Evolutionary conservation across 176 grass and related monocot species (phyloP).

Genomic region (Phragmites australis): DNA sequence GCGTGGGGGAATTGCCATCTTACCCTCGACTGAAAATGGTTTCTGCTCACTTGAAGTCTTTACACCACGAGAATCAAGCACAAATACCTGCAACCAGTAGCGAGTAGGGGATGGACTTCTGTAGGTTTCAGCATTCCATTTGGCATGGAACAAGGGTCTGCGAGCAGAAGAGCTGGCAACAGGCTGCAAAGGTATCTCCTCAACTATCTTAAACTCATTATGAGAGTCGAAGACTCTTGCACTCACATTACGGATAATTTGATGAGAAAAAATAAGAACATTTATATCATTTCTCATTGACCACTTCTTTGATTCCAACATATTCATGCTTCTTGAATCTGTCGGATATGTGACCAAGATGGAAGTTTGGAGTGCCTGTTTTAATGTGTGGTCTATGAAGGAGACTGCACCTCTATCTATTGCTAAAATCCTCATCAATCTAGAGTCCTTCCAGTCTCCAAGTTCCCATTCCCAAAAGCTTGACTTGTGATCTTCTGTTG

Average conservation of each 20-base stretch:
- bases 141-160: slow-evolving; percentile 70
- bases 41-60: slow-evolving; percentile 52
- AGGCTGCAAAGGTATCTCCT: slow-evolving; percentile 72
- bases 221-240: slow-evolving; percentile 80
- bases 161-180: slow-evolving; percentile 33
- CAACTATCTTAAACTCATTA: slow-evolving; percentile 71
- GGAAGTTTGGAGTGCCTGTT: slow-evolving; percentile 47
- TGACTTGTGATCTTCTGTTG: slow-evolving; percentile 31
- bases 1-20: slow-evolving; percentile 31
- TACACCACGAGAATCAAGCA: slow-evolving; percentile 56
- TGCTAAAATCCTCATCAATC: slow-evolving; percentile 81
- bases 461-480: slow-evolving; percentile 98
- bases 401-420: slow-evolving; percentile 75
- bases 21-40: slow-evolving; percentile 80
- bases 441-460: slow-evolving; percentile 91
- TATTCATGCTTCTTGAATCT: slow-evolving; percentile 91
- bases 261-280: slow-evolving; percentile 74
- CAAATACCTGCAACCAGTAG: slow-evolving; percentile 76
- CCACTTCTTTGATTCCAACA: slow-evolving; percentile 34
- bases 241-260: slow-evolving; percentile 64
- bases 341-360: slow-evolving; percentile 77
- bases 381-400: slow-evolving; percentile 61
- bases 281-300: slow-evolving; percentile 86
- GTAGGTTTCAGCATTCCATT: slow-evolving; percentile 93
- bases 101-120: slow-evolving; percentile 61